These are phyloP conservation scores for Breviolum minutum DNA, from an alignment of 73 alveolate genomes.

Conservation along the genomic window DNA sequence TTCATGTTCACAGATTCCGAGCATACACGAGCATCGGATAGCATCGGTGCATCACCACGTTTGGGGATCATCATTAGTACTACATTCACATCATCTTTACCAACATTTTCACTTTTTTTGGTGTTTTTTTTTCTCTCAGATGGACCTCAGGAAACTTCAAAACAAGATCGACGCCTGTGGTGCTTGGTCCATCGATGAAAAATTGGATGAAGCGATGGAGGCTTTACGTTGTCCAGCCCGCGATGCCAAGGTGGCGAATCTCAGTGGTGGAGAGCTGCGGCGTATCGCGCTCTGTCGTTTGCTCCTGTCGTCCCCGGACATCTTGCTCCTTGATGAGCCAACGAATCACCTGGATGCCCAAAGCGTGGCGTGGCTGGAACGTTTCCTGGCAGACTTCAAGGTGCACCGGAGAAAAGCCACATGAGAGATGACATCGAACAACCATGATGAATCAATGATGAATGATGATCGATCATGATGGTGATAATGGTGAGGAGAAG, in stretches of 20 bases:
- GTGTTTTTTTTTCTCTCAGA: too few species aligned
- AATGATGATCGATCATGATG: not conserved
- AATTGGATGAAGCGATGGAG: slow-evolving; percentile 76
- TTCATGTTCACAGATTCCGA: too few species aligned
- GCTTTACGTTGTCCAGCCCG: slow-evolving; percentile 92
- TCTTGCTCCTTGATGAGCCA: slow-evolving; percentile 80
- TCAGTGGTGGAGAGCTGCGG: slow-evolving; percentile 93
- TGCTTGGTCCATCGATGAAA: slow-evolving; percentile 68
- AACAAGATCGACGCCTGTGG: slow-evolving; percentile 53
- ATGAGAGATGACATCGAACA: too few species aligned
- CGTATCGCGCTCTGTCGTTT: slow-evolving; percentile 83
- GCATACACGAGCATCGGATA: too few species aligned
- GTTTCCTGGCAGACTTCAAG: slow-evolving; percentile 93
- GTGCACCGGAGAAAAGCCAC: too few species aligned
- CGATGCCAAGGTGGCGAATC: slow-evolving; percentile 68
- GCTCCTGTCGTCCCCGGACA: slow-evolving; percentile 70
- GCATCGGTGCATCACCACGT: too few species aligned
- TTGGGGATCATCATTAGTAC: too few species aligned
- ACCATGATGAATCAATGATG: not conserved
- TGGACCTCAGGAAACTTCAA: slow-evolving; percentile 34
- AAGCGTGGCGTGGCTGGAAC: slow-evolving; percentile 94
- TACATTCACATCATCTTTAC: too few species aligned
- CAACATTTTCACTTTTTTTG: too few species aligned
- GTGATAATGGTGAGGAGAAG: not conserved
- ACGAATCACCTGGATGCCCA: slow-evolving; percentile 92